Base-by-base conservation (phyloP, 2,329 filamentous ascomycete genomes). In the Truncatella angustata region DNA sequence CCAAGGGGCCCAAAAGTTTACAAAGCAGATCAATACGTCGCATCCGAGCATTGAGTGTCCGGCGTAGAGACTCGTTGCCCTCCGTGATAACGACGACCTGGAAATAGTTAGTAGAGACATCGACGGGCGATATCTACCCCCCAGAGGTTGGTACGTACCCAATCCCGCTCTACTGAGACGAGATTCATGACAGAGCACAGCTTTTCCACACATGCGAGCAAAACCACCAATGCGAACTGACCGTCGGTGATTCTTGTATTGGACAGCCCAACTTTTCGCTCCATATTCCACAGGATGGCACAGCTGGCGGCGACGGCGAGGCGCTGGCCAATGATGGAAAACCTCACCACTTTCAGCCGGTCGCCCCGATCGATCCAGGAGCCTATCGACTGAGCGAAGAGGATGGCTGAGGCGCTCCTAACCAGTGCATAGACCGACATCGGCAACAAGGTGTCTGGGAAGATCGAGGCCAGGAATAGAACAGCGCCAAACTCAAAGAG, bases 101-200 rank as follows among this genome's bases (percentile, higher is more conserved):
- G 11, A 5, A 12, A 12, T 20, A 10, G 4, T 30, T 4, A 30
- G 7, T 9, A 11, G 9, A 2, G 11, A 21, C 18, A 11, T 16
- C 20, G 14, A n/a, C n/a, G n/a, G n/a, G n/a, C n/a, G n/a, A n/a
- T n/a, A n/a, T n/a, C n/a, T n/a, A n/a, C n/a, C n/a, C n/a, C n/a
- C n/a, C n/a, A n/a, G n/a, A n/a, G n/a, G n/a, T n/a, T n/a, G n/a
- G n/a, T n/a, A 51, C 61, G 16, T 57, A 82, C 77, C 87, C 87
- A 90, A 59, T 91, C 88, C 60, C 84, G 74, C 65, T 91, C 88
- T 0, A 91, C 77, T 0, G 87, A 75, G 1, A 91, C 80, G 0
- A 81, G 74, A 63, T 90, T 91, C 64, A 83, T 76, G 5, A 85
- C 75, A 1, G 84, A 76, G 40, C 74, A 76, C 7, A 90, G 66